Conservation (phyloP, 2,329 filamentous ascomycete genomes). For the Neurospora sp. region DNA sequence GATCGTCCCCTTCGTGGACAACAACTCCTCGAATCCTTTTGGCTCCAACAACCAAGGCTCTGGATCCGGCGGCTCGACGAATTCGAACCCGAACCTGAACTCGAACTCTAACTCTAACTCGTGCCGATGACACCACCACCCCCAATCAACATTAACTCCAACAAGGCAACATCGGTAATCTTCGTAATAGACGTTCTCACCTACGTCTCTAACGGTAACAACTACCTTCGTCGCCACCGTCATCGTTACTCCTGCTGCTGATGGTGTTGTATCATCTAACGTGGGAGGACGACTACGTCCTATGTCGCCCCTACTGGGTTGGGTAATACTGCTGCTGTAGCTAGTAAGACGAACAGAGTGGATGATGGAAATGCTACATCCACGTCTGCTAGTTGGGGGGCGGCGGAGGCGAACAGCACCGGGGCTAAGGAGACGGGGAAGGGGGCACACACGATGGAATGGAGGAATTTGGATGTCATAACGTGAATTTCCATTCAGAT, state of each 20-base stretch:
- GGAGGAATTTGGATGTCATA: background rate
- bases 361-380: background rate
- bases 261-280: background rate
- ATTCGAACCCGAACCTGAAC: background rate
- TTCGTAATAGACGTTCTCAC: background rate
- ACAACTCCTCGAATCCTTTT: background rate
- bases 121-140: background rate
- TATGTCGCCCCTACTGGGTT: background rate
- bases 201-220: background rate
- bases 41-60: background rate
- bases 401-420: background rate
- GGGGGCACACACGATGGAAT: background rate
- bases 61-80: background rate
- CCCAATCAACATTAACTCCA: background rate
- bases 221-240: background rate
- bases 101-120: background rate
- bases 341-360: background rate
- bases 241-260: background rate
- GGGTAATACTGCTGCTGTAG: background rate
- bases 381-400: background rate
- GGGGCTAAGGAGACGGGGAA: background rate
- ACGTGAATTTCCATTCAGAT: background rate
- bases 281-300: background rate
- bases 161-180: background rate
- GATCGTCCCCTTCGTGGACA: background rate